Conservation (phyloP, 1,139 yeast species). For the Blastobotrys ciferrii region DNA sequence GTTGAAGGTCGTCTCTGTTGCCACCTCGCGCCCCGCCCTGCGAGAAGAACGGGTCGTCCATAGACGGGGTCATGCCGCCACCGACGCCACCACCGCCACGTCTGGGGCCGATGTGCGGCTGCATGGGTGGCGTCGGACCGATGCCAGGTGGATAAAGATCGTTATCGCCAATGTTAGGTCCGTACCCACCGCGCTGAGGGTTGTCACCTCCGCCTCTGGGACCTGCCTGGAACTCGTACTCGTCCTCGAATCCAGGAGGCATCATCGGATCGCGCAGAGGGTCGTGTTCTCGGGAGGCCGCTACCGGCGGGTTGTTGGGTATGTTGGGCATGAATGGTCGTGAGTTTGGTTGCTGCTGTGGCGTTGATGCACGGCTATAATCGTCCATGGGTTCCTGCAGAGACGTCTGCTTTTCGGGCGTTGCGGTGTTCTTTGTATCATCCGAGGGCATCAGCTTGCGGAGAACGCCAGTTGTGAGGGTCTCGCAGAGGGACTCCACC, state of each 20-base stretch:
- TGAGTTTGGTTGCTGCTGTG: slow-evolving; percentile 13
- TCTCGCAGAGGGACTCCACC: slow-evolving; percentile 19
- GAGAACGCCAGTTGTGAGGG: slow-evolving; percentile 12
- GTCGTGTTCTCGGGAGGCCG: slow-evolving; percentile 2
- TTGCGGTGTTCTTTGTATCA: neutral
- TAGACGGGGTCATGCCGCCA: slow-evolving; percentile 40
- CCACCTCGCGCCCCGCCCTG: slow-evolving; percentile 24
- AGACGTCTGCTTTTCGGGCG: neutral
- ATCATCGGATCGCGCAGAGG: slow-evolving; percentile 32
- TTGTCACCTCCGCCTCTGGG: slow-evolving; percentile 6
- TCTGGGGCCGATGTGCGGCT: slow-evolving; percentile 22
- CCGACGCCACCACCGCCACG: slow-evolving; percentile 19
- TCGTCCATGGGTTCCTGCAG: slow-evolving; percentile 10
- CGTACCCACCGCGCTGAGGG: slow-evolving; percentile 9
- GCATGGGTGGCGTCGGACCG: slow-evolving; percentile 37
- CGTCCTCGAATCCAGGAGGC: slow-evolving; percentile 60
- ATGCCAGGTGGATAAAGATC: slow-evolving; percentile 43
- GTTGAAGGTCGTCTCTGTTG: slow-evolving; percentile 28
- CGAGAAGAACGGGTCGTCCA: slow-evolving; percentile 30
- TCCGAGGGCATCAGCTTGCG: slow-evolving; percentile 8
- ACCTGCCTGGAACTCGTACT: slow-evolving; percentile 42
- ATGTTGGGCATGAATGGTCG: slow-evolving; percentile 18
- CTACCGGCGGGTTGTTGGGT: neutral
- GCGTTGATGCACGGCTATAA: slow-evolving; percentile 16
- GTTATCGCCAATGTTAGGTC: slow-evolving; percentile 34